These are phyloP conservation scores for Panicum miliaceum DNA, from an alignment of 176 grass and related monocot species.

Conservation along the genomic window DNA sequence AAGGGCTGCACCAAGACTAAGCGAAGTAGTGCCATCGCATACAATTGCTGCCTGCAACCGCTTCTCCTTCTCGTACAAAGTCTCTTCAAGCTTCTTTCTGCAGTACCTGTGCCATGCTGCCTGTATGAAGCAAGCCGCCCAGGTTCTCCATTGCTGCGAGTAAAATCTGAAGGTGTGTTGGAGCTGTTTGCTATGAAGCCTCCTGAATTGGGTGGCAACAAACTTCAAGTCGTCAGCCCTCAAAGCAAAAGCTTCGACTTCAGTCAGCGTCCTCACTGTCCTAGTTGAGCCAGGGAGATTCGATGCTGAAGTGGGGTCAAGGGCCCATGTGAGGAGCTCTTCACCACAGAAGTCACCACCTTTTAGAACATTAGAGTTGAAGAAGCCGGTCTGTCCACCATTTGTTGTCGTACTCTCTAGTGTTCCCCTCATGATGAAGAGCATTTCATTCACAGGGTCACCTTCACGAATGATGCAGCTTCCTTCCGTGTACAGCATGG, in stretches of 20 bases:
- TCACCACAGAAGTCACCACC: conserved; percentile 95
- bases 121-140: conserved; percentile 95
- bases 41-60: conserved; percentile 76
- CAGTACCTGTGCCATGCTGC: conserved; percentile 86
- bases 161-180: conserved; percentile 84
- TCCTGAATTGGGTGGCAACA: conserved; percentile 86
- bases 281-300: conserved; percentile 86
- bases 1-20: conserved; percentile 73
- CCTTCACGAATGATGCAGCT: conserved; percentile 88
- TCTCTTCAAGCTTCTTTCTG: conserved; percentile 85
- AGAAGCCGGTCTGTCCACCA: conserved; percentile 88
- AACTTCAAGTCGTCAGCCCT: conserved; percentile 89
- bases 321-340: conserved; percentile 97
- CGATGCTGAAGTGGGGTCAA: conserved; percentile 65
- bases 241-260: conserved; percentile 92
- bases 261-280: conserved; percentile 80
- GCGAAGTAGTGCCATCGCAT: conserved; percentile 47
- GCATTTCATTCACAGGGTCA: conserved; percentile 93
- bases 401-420: conserved; percentile 84
- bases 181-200: conserved; percentile 88
- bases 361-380: conserved; percentile 76
- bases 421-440: conserved; percentile 93
- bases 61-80: conserved; percentile 80
- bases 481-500: conserved; percentile 76
- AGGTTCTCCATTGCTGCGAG: conserved; percentile 96